Conservation (phyloP, 2,329 filamentous ascomycete genomes). For the Rhynchosporium graminicola region DNA sequence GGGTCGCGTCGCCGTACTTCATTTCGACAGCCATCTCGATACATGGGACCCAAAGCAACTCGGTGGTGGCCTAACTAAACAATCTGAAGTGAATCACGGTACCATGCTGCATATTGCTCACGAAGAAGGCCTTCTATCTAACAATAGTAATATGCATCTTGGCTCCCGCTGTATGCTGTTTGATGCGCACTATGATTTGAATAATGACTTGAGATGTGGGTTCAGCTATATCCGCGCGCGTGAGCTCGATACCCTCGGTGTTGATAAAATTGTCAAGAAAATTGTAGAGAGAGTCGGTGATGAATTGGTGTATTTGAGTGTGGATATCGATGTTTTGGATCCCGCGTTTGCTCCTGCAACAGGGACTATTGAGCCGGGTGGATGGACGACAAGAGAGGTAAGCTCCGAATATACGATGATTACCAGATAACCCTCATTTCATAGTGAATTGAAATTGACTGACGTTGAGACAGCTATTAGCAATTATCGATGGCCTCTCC, state of each 20-base stretch:
- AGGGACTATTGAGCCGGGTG: slow-evolving; percentile 40
- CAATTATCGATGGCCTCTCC: slow-evolving; percentile 37
- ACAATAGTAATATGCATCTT: slow-evolving; percentile 39
- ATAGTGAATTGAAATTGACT: neutral
- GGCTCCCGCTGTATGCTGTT: slow-evolving; percentile 35
- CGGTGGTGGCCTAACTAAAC: slow-evolving; percentile 36
- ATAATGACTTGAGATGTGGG: slow-evolving; percentile 39
- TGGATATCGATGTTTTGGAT: slow-evolving; percentile 40
- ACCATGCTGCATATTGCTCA: slow-evolving; percentile 41
- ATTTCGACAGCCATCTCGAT: slow-evolving; percentile 40
- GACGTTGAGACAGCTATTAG: slow-evolving; percentile 29
- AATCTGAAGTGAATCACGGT: slow-evolving; percentile 39
- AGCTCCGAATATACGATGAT: neutral
- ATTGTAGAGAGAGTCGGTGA: slow-evolving; percentile 37
- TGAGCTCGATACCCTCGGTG: slow-evolving; percentile 36
- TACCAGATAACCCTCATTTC: neutral
- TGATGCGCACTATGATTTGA: slow-evolving; percentile 36
- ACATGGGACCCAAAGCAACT: slow-evolving; percentile 39
- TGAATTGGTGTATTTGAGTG: slow-evolving; percentile 38
- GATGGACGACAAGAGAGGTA: slow-evolving; percentile 41
- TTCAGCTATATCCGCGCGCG: slow-evolving; percentile 37
- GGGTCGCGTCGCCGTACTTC: slow-evolving; percentile 37
- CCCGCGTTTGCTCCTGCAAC: slow-evolving; percentile 40
- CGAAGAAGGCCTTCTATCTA: slow-evolving; percentile 39
- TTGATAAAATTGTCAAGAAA: slow-evolving; percentile 33